Evolutionary conservation across 805 yeast species (phyloP), one percentile per base, ranked within the genome.

Genomic region (Kazachstania africana): DNA sequence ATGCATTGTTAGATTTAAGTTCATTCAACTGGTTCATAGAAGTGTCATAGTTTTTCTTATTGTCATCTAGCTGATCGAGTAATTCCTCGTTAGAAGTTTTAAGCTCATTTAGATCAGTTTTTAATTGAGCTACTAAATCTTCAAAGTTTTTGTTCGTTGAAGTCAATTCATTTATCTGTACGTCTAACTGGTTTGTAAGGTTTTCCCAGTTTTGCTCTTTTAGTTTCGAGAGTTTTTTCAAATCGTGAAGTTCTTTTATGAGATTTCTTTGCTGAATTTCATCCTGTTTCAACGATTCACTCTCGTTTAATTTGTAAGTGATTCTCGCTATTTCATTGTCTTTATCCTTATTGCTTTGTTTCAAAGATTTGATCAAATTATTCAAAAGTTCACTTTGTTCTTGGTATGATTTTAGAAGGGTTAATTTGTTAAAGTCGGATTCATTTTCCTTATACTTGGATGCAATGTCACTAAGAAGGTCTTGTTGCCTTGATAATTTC

Each of bases 191-290:
- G 13, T 44, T 41, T 10, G 37, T 38, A 12, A 43, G 39, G 4
- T 37, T 31, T 6, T 42, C 48, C 41, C 58, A 43, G 22, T 54
- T 47, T n/a, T 33, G 33, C 25, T 45, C 48, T 20, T 47, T 47
- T 9, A 36, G 24, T 31, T 31, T 36, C 10, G 38, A 16, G 15
- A 45, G 12, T 16, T 47, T 39, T 21, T 34, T 39, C 14, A 37
- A 29, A 17, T 37, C 39, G 17, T 38, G 32, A 6, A 45, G 18
- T 22, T 44, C 43, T 22, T 33, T 35, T 2, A 19, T 32, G 10
- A 39, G 32, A n/a, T n/a, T n/a, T n/a, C n/a, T n/a, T n/a, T n/a
- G n/a, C n/a, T n/a, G n/a, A n/a, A n/a, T n/a, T n/a, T n/a, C n/a
- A n/a, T n/a, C n/a, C n/a, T n/a, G n/a, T 14, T 33, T 36, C 14